Evolutionary conservation across 495 filamentous ascomycete genomes (phyloP), one percentile per base, ranked within the genome.

Genomic region (Aspergillus cristatus): DNA sequence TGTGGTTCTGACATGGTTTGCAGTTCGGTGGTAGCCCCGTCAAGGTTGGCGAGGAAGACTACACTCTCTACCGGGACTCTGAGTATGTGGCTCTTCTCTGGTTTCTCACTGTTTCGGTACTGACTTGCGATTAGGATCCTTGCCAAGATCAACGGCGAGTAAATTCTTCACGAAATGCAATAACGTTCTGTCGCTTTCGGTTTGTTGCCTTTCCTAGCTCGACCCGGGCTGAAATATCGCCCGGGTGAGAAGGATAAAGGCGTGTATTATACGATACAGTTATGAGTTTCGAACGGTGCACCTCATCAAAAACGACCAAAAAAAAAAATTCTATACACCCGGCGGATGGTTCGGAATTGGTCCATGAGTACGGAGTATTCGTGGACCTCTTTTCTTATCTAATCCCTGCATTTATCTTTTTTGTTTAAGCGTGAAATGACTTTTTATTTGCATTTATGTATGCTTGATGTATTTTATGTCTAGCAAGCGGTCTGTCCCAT

Each of bases 11-110:
- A 24, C 50, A 70, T 53, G 34, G 38, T 17, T 37, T 30, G 28
- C 47, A 98, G 91, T 99, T 83, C 57, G 91, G 91, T 62, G 91
- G 91, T 40, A 88, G 82, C 57, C 82, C 93, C 37, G 76, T 99
- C 62, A 96, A 96, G 77, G 86, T 97, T 50, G 90, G 90, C 45
- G 89, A 97, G 46, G 86, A 96, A 45, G 91, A 97, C 71, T 97
- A 78, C 68, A 79, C 81, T 43, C 81, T 99, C 40, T 99, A 93
- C 80, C 74, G 90, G 49, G 91, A 99, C 64, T 81, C 86, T 66
- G 91, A 99, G 91, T 96, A 79, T 57, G 84, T 77, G 32, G 8
- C 13, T 14, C 35, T 11, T 37, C 26, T 18, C 12, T n/a, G 2
- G 7, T 14, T 28, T 28, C 52, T 71, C 37, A 71, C 40, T 14